These are phyloP conservation scores for Bassia scoparia DNA, from an alignment of 148 eudicot species.

Conservation along the genomic window DNA sequence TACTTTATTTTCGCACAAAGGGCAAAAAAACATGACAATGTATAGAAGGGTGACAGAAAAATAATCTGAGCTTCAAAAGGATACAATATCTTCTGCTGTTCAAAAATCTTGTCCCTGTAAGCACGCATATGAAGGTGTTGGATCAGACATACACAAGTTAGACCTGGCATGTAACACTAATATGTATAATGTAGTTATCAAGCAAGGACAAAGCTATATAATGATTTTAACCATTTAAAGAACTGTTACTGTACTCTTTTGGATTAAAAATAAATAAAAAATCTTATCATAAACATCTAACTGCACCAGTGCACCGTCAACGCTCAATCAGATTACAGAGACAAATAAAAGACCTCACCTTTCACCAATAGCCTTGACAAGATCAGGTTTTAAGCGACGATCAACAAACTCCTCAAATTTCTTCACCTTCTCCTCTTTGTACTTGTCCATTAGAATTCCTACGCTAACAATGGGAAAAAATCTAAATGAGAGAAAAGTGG, in stretches of 20 bases:
- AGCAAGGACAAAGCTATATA: neutral
- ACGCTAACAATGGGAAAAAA: neutral
- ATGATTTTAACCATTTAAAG: neutral
- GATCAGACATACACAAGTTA: neutral
- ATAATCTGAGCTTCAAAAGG: slow-evolving; percentile 35
- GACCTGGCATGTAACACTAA: too few species aligned
- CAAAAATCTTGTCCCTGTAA: slow-evolving; percentile 93
- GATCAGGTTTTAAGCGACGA: slow-evolving; percentile 74
- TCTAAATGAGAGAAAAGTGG: too few species aligned
- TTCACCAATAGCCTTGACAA: slow-evolving; percentile 68
- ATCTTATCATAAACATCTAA: neutral
- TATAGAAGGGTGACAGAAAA: neutral
- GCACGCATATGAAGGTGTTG: neutral
- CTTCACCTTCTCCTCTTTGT: slow-evolving; percentile 50
- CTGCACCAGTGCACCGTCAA: neutral
- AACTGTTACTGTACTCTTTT: neutral
- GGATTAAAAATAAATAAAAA: neutral
- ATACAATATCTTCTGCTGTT: slow-evolving; percentile 86
- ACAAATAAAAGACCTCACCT: slow-evolving; percentile 37
- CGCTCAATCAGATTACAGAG: too few species aligned
- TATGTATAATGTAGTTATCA: too few species aligned
- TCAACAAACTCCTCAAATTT: slow-evolving; percentile 86
- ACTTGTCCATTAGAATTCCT: slow-evolving; percentile 45
- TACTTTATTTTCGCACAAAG: neutral
- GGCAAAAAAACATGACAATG: neutral